phyloP scores from a whole-genome alignment of 768 basidiomycete species.

The Cubamyces sp. region DNA sequence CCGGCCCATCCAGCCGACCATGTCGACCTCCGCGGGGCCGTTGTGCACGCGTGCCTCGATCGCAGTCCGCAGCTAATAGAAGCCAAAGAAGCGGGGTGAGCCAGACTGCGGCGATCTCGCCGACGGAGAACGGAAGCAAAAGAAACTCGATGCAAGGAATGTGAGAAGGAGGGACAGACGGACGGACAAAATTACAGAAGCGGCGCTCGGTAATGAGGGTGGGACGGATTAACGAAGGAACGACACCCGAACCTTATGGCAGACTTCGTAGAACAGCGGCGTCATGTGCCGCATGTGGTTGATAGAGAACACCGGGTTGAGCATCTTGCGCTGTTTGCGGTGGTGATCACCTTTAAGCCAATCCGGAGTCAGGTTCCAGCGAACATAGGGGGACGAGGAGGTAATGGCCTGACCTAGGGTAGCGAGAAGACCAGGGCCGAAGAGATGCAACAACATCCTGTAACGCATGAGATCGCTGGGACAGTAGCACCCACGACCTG shows the following conservation, averaged over 20 bases:
- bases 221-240: too few species aligned
- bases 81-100: constrained; percentile 3
- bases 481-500: too few species aligned
- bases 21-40: constrained; percentile 25
- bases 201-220: too few species aligned
- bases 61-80: constrained; percentile 31
- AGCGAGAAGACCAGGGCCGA: constrained; percentile 31
- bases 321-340: constrained; percentile 35
- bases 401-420: constrained; percentile 26
- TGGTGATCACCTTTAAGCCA: constrained; percentile 33
- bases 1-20: constrained; percentile 32
- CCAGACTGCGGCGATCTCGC: background rate
- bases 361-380: background rate
- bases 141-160: too few species aligned
- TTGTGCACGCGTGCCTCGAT: constrained; percentile 42
- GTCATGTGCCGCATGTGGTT: constrained; percentile 32
- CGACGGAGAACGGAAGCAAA: too few species aligned
- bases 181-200: background rate
- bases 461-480: too few species aligned
- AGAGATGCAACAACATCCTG: constrained; percentile 24
- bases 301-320: constrained; percentile 37
- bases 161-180: background rate
- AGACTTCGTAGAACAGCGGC: constrained; percentile 32
- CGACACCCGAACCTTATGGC: constrained; percentile 21
- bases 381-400: background rate